phyloP scores from a whole-genome alignment of 352 stramenopile species.

The Phytophthora pini region DNA sequence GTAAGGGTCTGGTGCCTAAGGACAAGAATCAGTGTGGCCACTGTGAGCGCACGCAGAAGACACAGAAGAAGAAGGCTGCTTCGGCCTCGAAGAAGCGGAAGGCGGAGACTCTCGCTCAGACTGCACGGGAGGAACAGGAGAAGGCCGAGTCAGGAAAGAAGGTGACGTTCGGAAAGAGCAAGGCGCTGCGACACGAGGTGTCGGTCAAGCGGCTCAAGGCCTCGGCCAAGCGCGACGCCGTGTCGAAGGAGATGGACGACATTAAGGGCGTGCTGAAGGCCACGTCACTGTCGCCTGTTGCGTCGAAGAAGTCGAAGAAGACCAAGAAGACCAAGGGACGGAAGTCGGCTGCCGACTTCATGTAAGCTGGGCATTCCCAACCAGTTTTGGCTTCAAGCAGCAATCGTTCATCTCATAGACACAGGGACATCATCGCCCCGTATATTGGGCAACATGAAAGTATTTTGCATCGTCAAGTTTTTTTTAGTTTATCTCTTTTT shows the following conservation, averaged over 20 bases:
- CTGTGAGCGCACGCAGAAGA: conserved; percentile 70
- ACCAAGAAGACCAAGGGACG: conserved; percentile 46
- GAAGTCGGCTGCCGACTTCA: conserved; percentile 78
- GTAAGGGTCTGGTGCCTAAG: conserved; percentile 72
- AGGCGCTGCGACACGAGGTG: conserved; percentile 74
- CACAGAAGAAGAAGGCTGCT: conserved; percentile 61
- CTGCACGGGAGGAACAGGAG: conserved; percentile 38
- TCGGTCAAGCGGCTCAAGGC: conserved; percentile 87
- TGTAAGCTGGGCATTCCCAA: conserved; percentile 35
- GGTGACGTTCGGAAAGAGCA: conserved; percentile 90
- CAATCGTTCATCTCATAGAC: conserved; percentile 32
- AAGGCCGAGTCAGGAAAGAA: conserved; percentile 61
- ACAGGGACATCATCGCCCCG: conserved; percentile 18
- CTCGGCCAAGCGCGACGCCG: conserved; percentile 67
- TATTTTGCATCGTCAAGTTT: conserved; percentile 32
- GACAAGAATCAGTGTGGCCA: conserved; percentile 74
- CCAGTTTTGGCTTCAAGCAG: conserved; percentile 2
- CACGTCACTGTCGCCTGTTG: conserved; percentile 22
- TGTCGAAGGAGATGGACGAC: conserved; percentile 56
- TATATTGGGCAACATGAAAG: conserved; percentile 25
- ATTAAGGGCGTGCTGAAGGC: conserved; percentile 85
- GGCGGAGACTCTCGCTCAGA: conserved; percentile 43
- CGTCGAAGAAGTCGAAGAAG: conserved; percentile 53
- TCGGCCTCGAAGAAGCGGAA: conserved; percentile 74
- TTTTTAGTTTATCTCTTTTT: background rate